Conservation (phyloP, 176 grass and related monocot species). For the Stipa capillata region DNA sequence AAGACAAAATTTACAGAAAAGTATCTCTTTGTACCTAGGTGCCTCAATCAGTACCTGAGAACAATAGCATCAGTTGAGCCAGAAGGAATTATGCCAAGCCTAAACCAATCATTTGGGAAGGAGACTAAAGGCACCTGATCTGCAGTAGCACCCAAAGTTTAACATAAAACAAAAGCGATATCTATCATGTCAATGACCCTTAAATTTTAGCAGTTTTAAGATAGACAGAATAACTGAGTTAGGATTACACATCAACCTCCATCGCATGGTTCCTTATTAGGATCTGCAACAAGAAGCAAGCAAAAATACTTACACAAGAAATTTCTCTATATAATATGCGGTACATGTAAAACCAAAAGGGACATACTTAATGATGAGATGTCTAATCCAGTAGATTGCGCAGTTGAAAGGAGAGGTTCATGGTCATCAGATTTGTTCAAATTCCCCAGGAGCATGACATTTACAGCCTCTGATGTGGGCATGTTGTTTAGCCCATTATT, state of each 20-base stretch:
- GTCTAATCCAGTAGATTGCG: slow-evolving; percentile 14
- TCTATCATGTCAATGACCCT: background rate
- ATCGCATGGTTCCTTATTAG: slow-evolving; percentile 10
- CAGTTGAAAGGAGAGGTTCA: slow-evolving; percentile 76
- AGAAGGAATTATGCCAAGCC: slow-evolving; percentile 90
- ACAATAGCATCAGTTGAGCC: slow-evolving; percentile 97
- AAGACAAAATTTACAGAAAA: background rate
- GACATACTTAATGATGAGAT: slow-evolving; percentile 48
- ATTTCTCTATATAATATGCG: background rate
- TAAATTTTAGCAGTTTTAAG: background rate
- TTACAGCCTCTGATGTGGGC: slow-evolving; percentile 34
- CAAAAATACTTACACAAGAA: slow-evolving; percentile 13
- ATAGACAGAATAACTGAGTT: slow-evolving; percentile 9
- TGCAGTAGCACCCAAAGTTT: slow-evolving; percentile 32
- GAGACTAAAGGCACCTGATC: slow-evolving; percentile 40
- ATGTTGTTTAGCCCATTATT: slow-evolving; percentile 21
- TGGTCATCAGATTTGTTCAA: slow-evolving; percentile 58
- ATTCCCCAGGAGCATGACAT: slow-evolving; percentile 29
- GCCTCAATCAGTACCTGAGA: slow-evolving; percentile 51
- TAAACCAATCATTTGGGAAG: slow-evolving; percentile 94
- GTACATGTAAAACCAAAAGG: slow-evolving; percentile 29
- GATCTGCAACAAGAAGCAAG: slow-evolving; percentile 8
- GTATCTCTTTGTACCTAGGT: background rate
- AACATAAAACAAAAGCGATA: slow-evolving; percentile 4
- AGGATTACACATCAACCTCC: slow-evolving; percentile 24